Percentiles rank a stretch among this genome's conserved stretches.
phyloP scores from a whole-genome alignment of 2,329 filamentous ascomycete species.

The Sarocladium kiliense region DNA sequence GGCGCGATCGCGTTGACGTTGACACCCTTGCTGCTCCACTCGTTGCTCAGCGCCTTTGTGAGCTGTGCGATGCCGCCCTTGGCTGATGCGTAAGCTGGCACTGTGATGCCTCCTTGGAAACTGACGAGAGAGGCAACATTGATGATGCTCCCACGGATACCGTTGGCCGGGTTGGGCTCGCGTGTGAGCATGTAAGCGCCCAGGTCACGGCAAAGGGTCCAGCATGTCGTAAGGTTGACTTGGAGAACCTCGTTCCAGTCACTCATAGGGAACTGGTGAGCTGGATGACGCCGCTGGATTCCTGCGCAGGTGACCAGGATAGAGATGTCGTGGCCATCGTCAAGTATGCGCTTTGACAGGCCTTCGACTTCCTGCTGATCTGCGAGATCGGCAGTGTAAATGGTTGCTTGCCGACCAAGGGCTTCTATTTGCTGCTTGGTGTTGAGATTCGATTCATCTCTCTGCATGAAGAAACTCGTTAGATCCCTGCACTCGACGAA shows the following conservation, averaged over 20 bases:
- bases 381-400: constrained; percentile 19
- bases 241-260: constrained; percentile 69
- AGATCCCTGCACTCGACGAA: too few species aligned
- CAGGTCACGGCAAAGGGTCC: constrained; percentile 65
- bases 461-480: constrained; percentile 15
- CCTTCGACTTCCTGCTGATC: constrained; percentile 14
- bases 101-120: constrained; percentile 76
- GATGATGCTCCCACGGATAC: constrained; percentile 63
- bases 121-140: constrained; percentile 73
- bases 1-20: constrained; percentile 79
- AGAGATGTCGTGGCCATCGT: constrained; percentile 32
- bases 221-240: constrained; percentile 73
- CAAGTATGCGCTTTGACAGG: constrained; percentile 14
- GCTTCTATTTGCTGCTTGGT: constrained; percentile 15
- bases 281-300: constrained; percentile 60
- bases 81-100: constrained; percentile 72
- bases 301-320: constrained; percentile 64
- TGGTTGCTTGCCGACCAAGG: constrained; percentile 12
- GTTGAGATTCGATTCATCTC: constrained; percentile 16
- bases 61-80: constrained; percentile 77
- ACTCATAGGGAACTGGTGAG: constrained; percentile 55
- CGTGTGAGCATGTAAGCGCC: constrained; percentile 67
- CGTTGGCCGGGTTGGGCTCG: constrained; percentile 26
- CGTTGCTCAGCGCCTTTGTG: constrained; percentile 72
- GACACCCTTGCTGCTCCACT: constrained; percentile 68